Base-by-base conservation (phyloP, 129 eudicot species). In the Artemisia argyi region DNA sequence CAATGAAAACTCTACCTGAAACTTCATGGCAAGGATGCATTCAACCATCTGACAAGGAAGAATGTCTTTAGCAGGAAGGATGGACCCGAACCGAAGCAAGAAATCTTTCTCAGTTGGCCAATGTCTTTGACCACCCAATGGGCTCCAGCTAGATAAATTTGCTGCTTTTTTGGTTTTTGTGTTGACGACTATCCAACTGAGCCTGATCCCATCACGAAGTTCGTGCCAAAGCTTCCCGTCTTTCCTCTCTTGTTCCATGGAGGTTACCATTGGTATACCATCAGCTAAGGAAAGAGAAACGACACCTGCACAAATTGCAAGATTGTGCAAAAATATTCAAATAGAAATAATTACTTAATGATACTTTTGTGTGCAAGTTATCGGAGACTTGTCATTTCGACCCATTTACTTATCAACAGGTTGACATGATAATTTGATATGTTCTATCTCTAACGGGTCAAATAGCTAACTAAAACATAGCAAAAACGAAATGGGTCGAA, bases 101-200 rank as follows among this genome's bases (percentile, higher is more conserved):
- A 94, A 94, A 67, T 94, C 98, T 63, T 81, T 85, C 60, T 94
- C 96, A 0, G 91, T 87, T 3, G 98, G 98, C 97, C 97, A 94
- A 59, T 94, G 98, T 42, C 98, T 81, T 69, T 94, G 97, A 59
- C 96, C 98, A 12, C 89, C 84, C 44, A 90, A 80, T 4, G 97
- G 87, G 52, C 84, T 81, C 96, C 90, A 90, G 54, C 98, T 94
- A 3, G 98, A 94, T 18, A 94, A 61, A 75, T 94, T 94, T 12
- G 96, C 98, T 20, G 97, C 91, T 76, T 84, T 85, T 69, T 90
- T 90, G 19, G 81, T 78, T 77, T 90, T 94, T 44, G 52, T 76
- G 72, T 94, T 94, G 35, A 94, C 93, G 0, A 94, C 79, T 46
- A 94, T 94, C 98, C 98, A 94, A 79, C 98, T 94, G 57, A 94